phyloP scores from a whole-genome alignment of 768 basidiomycete species.

The Suillus tomentosus region DNA sequence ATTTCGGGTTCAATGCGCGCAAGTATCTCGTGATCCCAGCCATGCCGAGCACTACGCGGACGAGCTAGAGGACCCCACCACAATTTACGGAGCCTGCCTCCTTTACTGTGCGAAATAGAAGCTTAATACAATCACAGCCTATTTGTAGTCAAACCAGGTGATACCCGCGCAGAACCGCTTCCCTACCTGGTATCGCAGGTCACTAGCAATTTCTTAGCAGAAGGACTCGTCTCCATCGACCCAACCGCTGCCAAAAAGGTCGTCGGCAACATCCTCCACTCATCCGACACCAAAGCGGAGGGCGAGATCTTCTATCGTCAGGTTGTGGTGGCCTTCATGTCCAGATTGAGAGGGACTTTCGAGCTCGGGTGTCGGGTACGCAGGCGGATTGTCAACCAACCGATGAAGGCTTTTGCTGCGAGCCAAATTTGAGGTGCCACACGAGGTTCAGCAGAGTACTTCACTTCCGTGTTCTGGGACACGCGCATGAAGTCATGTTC shows the following conservation, averaged over 20 bases:
- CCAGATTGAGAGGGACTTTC: not conserved
- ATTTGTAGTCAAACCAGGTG: not conserved
- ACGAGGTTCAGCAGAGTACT: no score
- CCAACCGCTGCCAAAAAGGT: not conserved
- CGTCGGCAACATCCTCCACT: not conserved
- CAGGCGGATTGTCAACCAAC: not conserved
- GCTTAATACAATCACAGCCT: not conserved
- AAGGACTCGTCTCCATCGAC: not conserved
- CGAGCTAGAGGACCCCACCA: not conserved
- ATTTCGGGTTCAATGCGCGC: not conserved
- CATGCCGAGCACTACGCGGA: not conserved
- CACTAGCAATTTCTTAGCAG: not conserved
- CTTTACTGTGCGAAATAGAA: not conserved
- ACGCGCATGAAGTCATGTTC: not conserved
- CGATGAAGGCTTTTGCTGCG: not conserved
- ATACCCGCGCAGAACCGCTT: not conserved
- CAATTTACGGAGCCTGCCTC: not conserved
- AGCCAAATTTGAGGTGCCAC: not conserved
- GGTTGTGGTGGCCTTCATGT: not conserved
- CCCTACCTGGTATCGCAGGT: not conserved
- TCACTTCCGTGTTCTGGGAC: not conserved
- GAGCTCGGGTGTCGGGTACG: not conserved
- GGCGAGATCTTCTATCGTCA: not conserved
- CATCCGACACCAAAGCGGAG: not conserved
- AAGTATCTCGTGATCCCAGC: not conserved